Evolutionary conservation across 2,329 filamentous ascomycete genomes (phyloP).

Genomic region (Fusarium setosum): DNA sequence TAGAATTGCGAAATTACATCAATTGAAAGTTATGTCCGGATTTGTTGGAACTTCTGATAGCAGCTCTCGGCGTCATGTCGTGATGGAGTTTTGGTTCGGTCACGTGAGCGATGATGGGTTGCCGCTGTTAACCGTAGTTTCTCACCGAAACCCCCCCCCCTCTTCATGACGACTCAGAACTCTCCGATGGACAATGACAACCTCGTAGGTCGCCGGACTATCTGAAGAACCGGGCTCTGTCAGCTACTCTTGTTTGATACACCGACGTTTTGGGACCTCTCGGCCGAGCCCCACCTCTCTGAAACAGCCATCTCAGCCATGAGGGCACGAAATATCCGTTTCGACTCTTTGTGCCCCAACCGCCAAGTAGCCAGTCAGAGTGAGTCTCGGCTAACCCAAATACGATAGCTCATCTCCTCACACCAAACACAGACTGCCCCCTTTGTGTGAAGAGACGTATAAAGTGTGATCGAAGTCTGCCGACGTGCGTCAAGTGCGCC

Average conservation of each 20-base stretch:
- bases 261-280: too few species aligned
- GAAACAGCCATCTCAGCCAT: background rate
- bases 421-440: conserved; percentile 23
- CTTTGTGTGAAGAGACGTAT: conserved; percentile 32
- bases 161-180: background rate
- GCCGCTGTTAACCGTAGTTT: background rate
- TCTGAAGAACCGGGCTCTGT: too few species aligned
- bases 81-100: too few species aligned
- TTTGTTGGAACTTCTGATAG: too few species aligned
- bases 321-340: conserved; percentile 23
- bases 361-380: conserved; percentile 28
- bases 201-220: too few species aligned
- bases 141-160: background rate
- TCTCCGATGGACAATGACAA: background rate
- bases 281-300: too few species aligned
- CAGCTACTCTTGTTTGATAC: too few species aligned
- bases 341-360: conserved; percentile 25
- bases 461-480: conserved; percentile 35
- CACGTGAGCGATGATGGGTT: background rate
- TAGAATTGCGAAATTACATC: too few species aligned
- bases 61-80: too few species aligned
- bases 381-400: background rate
- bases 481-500: conserved; percentile 31
- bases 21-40: too few species aligned
- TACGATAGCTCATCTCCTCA: background rate